phyloP scores from a whole-genome alignment of 2,329 filamentous ascomycete genomes.

The Colletotrichum karsti region DNA sequence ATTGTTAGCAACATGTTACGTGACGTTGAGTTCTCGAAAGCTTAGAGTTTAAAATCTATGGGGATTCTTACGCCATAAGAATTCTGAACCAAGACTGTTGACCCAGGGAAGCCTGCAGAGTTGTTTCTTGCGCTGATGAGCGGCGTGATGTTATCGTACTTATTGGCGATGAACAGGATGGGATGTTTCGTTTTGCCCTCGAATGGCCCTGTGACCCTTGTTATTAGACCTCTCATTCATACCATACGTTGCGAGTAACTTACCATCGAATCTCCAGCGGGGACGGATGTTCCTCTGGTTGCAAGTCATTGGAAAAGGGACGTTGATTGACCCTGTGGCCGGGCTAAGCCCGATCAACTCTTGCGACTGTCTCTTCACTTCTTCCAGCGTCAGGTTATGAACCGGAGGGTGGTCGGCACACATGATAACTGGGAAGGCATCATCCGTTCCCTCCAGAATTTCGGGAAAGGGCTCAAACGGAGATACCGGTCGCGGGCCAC shows the following conservation, averaged over 20 bases:
- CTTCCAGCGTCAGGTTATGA: slow-evolving; percentile 39
- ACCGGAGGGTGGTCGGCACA: slow-evolving; percentile 50
- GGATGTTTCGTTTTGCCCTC: slow-evolving; percentile 48
- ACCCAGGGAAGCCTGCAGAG: slow-evolving; percentile 52
- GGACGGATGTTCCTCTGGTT: slow-evolving; percentile 46
- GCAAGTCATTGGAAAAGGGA: slow-evolving; percentile 48
- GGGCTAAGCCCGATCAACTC: slow-evolving; percentile 46
- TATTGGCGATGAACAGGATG: slow-evolving; percentile 54
- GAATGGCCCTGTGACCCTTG: slow-evolving; percentile 30
- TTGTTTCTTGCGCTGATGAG: slow-evolving; percentile 53
- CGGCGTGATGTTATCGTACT: slow-evolving; percentile 58
- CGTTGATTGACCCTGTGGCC: slow-evolving; percentile 52
- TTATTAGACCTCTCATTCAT: neutral
- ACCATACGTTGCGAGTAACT: slow-evolving; percentile 6
- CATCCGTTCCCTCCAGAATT: slow-evolving; percentile 42
- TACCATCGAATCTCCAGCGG: slow-evolving; percentile 48
- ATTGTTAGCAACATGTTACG: neutral
- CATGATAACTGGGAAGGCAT: slow-evolving; percentile 55
- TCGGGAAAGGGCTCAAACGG: slow-evolving; percentile 40
- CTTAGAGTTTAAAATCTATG: too few species aligned
- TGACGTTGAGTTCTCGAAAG: neutral
- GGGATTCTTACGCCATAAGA: slow-evolving; percentile 55
- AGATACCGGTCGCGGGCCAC: slow-evolving; percentile 38
- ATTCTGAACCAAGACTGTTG: slow-evolving; percentile 56
- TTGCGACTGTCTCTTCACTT: slow-evolving; percentile 43